Conservation (phyloP, 2,329 filamentous ascomycete species). For the Magnaporthiopsis incrustans region DNA sequence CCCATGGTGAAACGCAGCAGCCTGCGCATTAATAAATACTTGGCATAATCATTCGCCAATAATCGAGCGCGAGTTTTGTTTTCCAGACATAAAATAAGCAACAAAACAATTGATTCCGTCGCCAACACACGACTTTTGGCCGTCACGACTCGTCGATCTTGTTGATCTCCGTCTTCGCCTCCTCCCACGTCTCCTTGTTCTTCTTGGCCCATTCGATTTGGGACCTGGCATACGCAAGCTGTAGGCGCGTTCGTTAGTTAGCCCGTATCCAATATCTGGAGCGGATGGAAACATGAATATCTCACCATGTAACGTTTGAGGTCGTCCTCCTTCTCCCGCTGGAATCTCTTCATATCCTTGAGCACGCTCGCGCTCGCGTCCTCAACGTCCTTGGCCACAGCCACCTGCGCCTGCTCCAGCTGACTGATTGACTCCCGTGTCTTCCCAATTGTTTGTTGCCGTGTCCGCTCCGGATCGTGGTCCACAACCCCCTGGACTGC, state of each 20-base stretch:
- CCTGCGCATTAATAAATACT: background rate
- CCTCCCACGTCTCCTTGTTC: conserved; percentile 86
- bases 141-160: conserved; percentile 64
- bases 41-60: background rate
- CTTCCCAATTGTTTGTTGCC: conserved; percentile 90
- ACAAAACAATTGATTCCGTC: background rate
- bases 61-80: background rate
- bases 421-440: conserved; percentile 80
- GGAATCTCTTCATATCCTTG: conserved; percentile 86
- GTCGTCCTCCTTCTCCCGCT: conserved; percentile 92
- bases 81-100: background rate
- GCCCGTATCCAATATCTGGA: conserved; percentile 1
- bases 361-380: conserved; percentile 85
- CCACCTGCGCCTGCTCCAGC: conserved; percentile 84
- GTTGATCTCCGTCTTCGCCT: conserved; percentile 76
- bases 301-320: conserved; percentile 91
- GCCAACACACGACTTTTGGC: background rate
- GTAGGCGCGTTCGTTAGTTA: conserved; percentile 4
- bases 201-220: conserved; percentile 93
- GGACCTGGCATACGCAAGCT: conserved; percentile 88
- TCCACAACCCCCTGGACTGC: conserved; percentile 95
- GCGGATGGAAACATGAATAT: conserved; percentile 12
- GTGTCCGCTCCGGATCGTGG: conserved; percentile 86
- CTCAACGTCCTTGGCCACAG: conserved; percentile 84
- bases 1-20: background rate